Base-by-base conservation (phyloP, 345 rosid genomes). In the Eucalyptus viminalis region DNA sequence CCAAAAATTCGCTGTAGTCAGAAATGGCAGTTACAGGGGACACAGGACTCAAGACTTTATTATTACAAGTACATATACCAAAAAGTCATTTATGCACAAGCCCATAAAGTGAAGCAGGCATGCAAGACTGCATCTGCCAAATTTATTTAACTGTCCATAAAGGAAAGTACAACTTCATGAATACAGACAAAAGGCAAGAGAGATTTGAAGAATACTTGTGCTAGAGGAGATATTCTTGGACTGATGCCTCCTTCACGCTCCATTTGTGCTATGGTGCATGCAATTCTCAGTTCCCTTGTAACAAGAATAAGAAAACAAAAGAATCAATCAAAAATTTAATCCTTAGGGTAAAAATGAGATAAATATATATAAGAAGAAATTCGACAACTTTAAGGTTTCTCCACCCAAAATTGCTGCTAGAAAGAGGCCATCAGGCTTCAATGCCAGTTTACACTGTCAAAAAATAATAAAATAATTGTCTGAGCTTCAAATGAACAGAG, bases 201-300 rank as follows among this genome's bases (percentile, higher is more conserved):
- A 10, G 58, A 51, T 53, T 24, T 58, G 62, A 88, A 49, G 88
- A 94, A 86, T 91, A 95, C 99, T 94, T 98, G 99, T 72, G 99
- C 99, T 92, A 98, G 91, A 90, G 99, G 99, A 58, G 99, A 98
- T 87, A 98, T 25, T 45, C 98, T 94, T 87, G 99, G 98, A 94
- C 99, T 97, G 91, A 98, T 95, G 83, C 99, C 99, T 81, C 99
- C 99, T 94, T 98, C 99, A 27, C 99, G 99, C 93, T 98, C 99
- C 97, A 97, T 95, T 92, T 98, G 99, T 60, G 99, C 98, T 89
- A 97, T 91, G 25, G 99, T 98, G 94, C 99, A 98, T 40, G 99
- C 99, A 95, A 96, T 95, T 92, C 99, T 95, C 88, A 98, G 90
- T 91, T 97, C 99, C 93, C 99, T 97, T 49, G n/a, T 69, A 24